Evolutionary conservation across 1,284 basidiomycete genomes (phyloP).

Genomic region (Meira miltonrushii): DNA sequence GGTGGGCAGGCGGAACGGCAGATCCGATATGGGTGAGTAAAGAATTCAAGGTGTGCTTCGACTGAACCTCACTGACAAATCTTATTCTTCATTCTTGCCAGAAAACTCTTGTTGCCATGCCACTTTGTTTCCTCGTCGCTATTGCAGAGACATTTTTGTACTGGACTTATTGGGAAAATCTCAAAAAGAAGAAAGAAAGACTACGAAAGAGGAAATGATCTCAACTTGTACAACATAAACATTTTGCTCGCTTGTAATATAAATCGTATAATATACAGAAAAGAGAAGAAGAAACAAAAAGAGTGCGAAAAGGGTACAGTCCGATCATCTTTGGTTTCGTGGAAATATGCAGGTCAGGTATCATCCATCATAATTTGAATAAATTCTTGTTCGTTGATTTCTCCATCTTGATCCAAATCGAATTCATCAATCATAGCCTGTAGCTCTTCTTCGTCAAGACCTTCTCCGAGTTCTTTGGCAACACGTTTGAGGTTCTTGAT

Average conservation of each 20-base stretch:
- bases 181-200: constrained; percentile 5
- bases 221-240: no score
- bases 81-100: background rate
- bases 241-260: no score
- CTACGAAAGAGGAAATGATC: no score
- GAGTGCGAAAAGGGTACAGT: no score
- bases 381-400: constrained; percentile 91
- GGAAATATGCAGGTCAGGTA: constrained; percentile 18
- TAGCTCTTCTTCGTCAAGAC: constrained; percentile 90
- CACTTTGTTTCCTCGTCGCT: background rate
- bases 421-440: constrained; percentile 99
- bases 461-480: constrained; percentile 93
- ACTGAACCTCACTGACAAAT: background rate
- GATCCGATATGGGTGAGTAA: constrained; percentile 9
- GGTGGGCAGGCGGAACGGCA: constrained; percentile 8
- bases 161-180: constrained; percentile 2
- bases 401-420: constrained; percentile 95
- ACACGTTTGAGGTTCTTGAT: constrained; percentile 85
- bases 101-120: constrained; percentile 7
- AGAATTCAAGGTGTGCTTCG: background rate
- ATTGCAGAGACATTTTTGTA: constrained; percentile 3
- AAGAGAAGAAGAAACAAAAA: no score
- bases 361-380: constrained; percentile 96
- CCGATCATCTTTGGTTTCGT: no score
- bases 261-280: no score